Evolutionary conservation across 169 alveolate species (phyloP), one percentile per base, ranked within the genome.

Genomic region (Plasmodium knowlesi): DNA sequence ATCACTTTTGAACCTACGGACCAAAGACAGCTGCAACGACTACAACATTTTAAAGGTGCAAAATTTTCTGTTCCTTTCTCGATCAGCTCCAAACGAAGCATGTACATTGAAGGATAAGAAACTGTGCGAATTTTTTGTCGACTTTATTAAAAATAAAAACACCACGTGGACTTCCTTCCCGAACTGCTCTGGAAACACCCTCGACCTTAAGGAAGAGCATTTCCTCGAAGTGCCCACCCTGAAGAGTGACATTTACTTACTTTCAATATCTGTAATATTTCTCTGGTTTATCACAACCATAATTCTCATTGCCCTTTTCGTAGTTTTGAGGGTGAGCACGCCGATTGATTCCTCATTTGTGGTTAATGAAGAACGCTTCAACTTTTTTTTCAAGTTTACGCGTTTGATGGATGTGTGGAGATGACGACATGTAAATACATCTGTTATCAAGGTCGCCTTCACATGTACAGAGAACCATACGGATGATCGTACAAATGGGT

Each of bases 301-400:
- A 16, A 57, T 46, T 39, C 50, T 86, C 19, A 74, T 86, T 53
- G 28, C 93, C 61, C 71, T 86, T 30, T 74, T 86, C 41, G 6
- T 86, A n/a, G 61, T 86, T 37, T 43, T 86, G 43, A 86, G 70
- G 43, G 85, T 86, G 28, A 86, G 81, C 30, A 86, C 93, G 10
- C 93, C 93, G 16, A 57, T 86, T 3, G 93, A 86, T 86, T 86
- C 93, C 10, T 86, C 93, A 6, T 86, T 86, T 32, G 80, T 74
- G 39, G 61, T 86, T 50, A 86, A 86, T 76, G 85, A 78, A 53
- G 93, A 86, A 19, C 79, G 93, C 5, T 70, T 86, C 43, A 86
- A 74, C 70, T 34, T 76, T 50, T 86, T 86, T 76, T 86, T 86
- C 67, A 76, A 78, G 70, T 86, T 86, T 76, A 86, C 93, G 28